Base-by-base conservation (phyloP, 176 grass and related monocot species). In the Echinochloa phyllopogon region DNA sequence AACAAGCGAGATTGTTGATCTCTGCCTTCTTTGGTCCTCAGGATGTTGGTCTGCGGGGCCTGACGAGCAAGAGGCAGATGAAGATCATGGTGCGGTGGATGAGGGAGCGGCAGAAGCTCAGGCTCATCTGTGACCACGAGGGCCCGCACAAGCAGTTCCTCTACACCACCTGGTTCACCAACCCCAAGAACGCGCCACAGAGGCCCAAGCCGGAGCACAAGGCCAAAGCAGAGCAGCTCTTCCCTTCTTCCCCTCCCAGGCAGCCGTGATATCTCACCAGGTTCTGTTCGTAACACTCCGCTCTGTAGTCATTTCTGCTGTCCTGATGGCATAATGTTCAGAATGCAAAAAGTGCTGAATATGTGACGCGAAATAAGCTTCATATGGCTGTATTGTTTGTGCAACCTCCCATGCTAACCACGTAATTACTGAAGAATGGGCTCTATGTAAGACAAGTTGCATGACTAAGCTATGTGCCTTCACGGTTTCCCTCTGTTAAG, bases 81-180 rank as follows among this genome's bases (percentile, higher is more conserved):
- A 96, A 99, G 87, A 92, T 98, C 63, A 90, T 92, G 89, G 64
- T 92, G 81, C 83, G 93, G 41, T 99, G 96, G 96, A 99, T 99
- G 93, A 85, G 93, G 80, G 91, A 96, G 91, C 91, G 88, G 47
- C 91, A 99, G 79, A 99, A 99, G 82, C 85, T 96, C 20, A 81
- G 75, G 81, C 76, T 95, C 81, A 96, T 99, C 70, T 99, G 93
- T 68, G 91, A 95, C 83, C 93, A 96, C 21, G 85, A 91, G 43
- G 91, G 91, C 2, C 87, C 91, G 20, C 93, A 99, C 86, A 99
- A 94, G 84, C 91, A 96, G 20, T 99, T 99, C 58, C 91, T 99
- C 50, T 99, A 99, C 62, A 92, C 93, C 16, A 99, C 96, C 42
- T 99, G 96, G 96, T 99, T 99, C 61, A 99, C 96, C 47, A 99